These are phyloP conservation scores for Coniosporium tulheliwenetii DNA, from an alignment of 2,329 filamentous ascomycete genomes.

Conservation along the genomic window DNA sequence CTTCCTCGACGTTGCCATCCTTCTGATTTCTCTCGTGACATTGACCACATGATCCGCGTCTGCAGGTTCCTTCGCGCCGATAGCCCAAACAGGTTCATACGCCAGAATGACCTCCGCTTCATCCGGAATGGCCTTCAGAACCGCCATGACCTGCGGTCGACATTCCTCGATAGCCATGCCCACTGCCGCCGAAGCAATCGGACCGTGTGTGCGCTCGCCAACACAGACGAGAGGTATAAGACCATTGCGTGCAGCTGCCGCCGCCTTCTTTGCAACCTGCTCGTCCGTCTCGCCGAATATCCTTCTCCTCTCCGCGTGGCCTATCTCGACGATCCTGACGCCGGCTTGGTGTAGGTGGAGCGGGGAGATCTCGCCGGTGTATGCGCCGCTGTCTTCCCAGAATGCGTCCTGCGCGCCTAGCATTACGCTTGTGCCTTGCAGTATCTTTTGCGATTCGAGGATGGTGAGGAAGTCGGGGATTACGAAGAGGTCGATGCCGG, in stretches of 20 bases:
- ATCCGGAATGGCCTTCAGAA: conserved; percentile 44
- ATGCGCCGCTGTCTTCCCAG: conserved; percentile 54
- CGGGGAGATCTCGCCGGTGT: conserved; percentile 65
- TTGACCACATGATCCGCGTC: conserved; percentile 54
- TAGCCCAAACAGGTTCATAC: conserved; percentile 84
- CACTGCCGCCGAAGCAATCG: conserved; percentile 31
- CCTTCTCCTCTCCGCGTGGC: conserved; percentile 62
- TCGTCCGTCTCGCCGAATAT: conserved; percentile 63
- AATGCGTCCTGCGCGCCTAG: conserved; percentile 66
- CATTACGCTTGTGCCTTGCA: conserved; percentile 37
- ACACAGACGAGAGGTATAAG: conserved; percentile 69
- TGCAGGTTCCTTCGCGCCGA: conserved; percentile 59
- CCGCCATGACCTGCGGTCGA: conserved; percentile 45
- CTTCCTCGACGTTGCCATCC: conserved; percentile 33
- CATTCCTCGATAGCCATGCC: conserved; percentile 51
- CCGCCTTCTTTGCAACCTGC: conserved; percentile 51
- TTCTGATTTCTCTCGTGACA: conserved; percentile 51
- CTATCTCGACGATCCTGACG: conserved; percentile 59
- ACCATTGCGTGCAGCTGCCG: conserved; percentile 49
- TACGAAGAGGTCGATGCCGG: conserved; percentile 54
- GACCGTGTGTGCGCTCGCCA: conserved; percentile 46
- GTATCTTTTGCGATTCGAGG: conserved; percentile 31
- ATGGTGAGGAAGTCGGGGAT: conserved; percentile 65
- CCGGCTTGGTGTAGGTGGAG: conserved; percentile 50
- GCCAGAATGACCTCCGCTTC: conserved; percentile 59